Evolutionary conservation across 2,329 filamentous ascomycete genomes (phyloP).

Genomic region (Claviceps sp.): DNA sequence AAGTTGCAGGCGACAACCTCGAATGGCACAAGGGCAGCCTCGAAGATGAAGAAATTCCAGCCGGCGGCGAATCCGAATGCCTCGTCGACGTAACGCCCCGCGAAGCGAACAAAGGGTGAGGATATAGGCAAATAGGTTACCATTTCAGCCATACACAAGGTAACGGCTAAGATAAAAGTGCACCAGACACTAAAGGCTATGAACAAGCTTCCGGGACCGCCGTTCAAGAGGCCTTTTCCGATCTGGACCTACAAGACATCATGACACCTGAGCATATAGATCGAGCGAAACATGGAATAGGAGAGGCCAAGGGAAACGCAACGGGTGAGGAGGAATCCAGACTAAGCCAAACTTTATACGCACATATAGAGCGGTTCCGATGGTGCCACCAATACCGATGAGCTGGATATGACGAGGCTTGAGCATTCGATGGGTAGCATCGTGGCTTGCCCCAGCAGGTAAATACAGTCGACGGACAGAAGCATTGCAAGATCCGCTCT

Average conservation of each 20-base stretch:
- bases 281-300: background rate
- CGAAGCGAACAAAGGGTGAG: conserved; percentile 66
- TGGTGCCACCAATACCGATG: conserved; percentile 51
- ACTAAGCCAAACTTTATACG: conserved; percentile 5
- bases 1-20: conserved; percentile 53
- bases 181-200: conserved; percentile 50
- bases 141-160: conserved; percentile 57
- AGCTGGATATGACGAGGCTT: conserved; percentile 45
- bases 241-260: conserved; percentile 32
- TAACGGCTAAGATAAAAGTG: conserved; percentile 45
- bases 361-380: conserved; percentile 48
- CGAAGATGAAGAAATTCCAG: conserved; percentile 63
- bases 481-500: background rate
- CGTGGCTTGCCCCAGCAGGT: conserved; percentile 12
- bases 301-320: background rate
- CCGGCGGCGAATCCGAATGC: conserved; percentile 60
- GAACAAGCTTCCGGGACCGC: conserved; percentile 45
- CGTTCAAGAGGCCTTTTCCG: conserved; percentile 41
- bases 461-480: conserved; percentile 8
- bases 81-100: conserved; percentile 61
- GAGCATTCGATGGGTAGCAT: conserved; percentile 37
- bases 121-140: conserved; percentile 65
- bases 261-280: conserved; percentile 8
- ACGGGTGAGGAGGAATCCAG: background rate
- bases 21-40: conserved; percentile 53